Conservation (phyloP, 2,329 filamentous ascomycete species). For the Teratosphaeriaceae sp. region DNA sequence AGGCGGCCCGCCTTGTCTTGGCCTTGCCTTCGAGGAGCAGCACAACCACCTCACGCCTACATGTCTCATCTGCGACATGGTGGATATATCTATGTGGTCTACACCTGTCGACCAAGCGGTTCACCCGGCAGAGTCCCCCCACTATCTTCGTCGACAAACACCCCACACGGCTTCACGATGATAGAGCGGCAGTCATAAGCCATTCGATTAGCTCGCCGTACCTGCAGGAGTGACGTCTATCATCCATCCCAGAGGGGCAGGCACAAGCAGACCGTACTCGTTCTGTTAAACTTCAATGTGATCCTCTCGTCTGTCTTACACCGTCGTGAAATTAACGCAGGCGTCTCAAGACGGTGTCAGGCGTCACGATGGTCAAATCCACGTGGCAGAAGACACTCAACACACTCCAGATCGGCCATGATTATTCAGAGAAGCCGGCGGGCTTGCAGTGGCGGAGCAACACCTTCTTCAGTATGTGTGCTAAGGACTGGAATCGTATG, state of each 20-base stretch:
- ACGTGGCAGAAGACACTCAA: conserved; percentile 19
- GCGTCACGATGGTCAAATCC: conserved; percentile 8
- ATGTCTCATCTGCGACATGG: too few relatives aligned
- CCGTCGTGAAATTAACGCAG: background rate
- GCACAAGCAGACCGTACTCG: background rate
- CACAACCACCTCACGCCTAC: too few relatives aligned
- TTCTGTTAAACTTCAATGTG: background rate
- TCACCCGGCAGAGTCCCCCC: too few relatives aligned
- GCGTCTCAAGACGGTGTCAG: too few relatives aligned
- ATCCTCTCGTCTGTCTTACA: background rate
- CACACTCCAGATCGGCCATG: conserved; percentile 29
- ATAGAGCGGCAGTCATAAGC: too few relatives aligned
- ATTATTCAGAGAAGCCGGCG: conserved; percentile 27
- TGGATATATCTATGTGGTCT: too few relatives aligned
- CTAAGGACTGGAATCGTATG: conserved; percentile 36
- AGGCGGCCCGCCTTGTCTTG: too few relatives aligned
- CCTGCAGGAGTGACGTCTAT: conserved; percentile 7
- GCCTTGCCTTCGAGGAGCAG: too few relatives aligned
- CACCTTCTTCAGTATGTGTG: conserved; percentile 49
- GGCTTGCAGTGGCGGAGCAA: conserved; percentile 51
- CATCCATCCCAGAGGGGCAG: background rate
- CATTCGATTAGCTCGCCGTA: too few relatives aligned
- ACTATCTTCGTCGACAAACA: too few relatives aligned
- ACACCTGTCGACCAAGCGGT: too few relatives aligned
- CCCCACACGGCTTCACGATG: too few relatives aligned